Evolutionary conservation across 805 yeast genomes (phyloP).

Genomic region (Candida qinlingensis): DNA sequence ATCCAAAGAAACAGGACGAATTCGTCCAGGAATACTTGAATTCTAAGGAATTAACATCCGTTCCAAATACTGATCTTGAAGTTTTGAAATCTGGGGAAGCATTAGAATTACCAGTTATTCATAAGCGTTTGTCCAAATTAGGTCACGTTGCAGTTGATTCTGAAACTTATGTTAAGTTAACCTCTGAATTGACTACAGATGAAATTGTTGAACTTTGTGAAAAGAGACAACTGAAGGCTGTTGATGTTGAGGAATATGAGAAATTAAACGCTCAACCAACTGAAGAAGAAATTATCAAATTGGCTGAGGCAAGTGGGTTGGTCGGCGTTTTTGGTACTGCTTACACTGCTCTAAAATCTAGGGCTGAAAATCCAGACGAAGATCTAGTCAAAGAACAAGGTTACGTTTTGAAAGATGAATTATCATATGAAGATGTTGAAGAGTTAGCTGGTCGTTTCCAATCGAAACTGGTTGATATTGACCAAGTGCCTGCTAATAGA

Average conservation of each 20-base stretch:
- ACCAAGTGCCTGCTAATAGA: background rate
- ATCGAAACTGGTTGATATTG: conserved; percentile 29
- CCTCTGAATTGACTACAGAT: conserved; percentile 10
- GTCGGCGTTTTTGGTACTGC: conserved; percentile 15
- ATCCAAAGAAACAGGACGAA: conserved; percentile 5
- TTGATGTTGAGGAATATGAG: conserved; percentile 9
- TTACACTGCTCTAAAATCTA: conserved; percentile 17
- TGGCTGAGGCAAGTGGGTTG: conserved; percentile 14
- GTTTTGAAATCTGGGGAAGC: conserved; percentile 13
- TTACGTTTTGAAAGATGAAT: conserved; percentile 12
- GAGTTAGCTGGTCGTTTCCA: conserved; percentile 31
- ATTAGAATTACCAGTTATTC: background rate
- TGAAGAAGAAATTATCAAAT: conserved; percentile 17
- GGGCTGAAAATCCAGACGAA: conserved; percentile 18
- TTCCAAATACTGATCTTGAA: conserved; percentile 5
- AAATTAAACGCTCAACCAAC: conserved; percentile 7
- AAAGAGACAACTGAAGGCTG: background rate
- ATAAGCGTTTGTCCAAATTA: background rate
- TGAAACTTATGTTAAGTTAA: conserved; percentile 6
- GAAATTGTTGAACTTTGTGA: conserved; percentile 13
- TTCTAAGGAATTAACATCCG: conserved; percentile 8
- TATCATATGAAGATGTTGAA: conserved; percentile 28
- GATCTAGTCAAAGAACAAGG: background rate
- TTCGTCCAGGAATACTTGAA: conserved; percentile 4
- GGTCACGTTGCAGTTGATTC: conserved; percentile 14